phyloP scores from a whole-genome alignment of 306 rosid genomes.

The Rosa persica region DNA sequence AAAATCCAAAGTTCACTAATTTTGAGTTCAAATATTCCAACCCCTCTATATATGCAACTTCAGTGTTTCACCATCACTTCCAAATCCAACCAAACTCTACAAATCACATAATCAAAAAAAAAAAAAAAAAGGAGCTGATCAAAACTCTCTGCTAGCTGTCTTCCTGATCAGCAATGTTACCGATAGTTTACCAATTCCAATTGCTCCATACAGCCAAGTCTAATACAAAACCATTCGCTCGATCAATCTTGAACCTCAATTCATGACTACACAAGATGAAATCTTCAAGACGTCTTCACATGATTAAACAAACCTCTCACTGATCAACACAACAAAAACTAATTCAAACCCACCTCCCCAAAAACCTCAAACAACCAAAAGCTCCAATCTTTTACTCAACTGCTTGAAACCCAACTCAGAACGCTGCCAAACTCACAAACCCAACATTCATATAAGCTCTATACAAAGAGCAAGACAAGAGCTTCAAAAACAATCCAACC shows the following conservation, averaged over 20 bases:
- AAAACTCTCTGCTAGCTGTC: not conserved
- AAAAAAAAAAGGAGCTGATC: conserved; percentile 4
- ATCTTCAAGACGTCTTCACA: not conserved
- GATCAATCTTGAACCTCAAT: not conserved
- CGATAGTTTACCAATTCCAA: not conserved
- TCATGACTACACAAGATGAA: not conserved
- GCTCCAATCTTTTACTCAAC: conserved; percentile 7
- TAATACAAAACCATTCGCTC: not conserved
- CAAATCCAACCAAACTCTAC: conserved; percentile 12
- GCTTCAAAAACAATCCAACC: conserved; percentile 7
- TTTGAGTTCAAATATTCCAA: not conserved
- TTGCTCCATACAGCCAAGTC: conserved; percentile 17
- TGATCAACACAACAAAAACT: not conserved
- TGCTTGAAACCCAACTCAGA: conserved; percentile 17
- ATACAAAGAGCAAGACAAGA: conserved; percentile 11
- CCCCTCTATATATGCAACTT: conserved; percentile 8
- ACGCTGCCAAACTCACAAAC: conserved; percentile 9
- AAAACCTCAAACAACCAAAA: conserved; percentile 23
- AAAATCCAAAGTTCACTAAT: not conserved
- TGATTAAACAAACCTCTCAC: not conserved
- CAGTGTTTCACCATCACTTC: not conserved
- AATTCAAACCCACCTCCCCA: conserved; percentile 23
- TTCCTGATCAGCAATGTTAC: not conserved
- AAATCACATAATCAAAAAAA: not conserved
- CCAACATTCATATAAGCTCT: conserved; percentile 6